Percentiles rank a stretch among this genome's conserved stretches.
phyloP scores from a whole-genome alignment of 257 asterid genomes.

The Hygrophila difformis region DNA sequence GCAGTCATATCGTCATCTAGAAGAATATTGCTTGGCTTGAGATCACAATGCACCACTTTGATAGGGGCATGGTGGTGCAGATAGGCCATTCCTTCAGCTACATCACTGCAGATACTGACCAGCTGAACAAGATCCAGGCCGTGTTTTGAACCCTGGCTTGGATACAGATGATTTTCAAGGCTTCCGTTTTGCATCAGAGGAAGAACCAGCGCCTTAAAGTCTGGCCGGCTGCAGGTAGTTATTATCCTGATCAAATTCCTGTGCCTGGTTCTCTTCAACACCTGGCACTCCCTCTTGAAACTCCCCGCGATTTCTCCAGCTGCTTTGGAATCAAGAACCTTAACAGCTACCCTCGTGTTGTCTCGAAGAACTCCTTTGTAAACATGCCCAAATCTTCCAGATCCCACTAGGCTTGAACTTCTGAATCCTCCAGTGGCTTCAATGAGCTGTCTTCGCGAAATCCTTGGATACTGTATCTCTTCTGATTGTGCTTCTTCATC shows the following conservation, averaged over 20 bases:
- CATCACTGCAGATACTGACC: slow-evolving; percentile 61
- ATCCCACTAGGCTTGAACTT: slow-evolving; percentile 47
- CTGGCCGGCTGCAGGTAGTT: slow-evolving; percentile 62
- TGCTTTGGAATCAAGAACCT: slow-evolving; percentile 37
- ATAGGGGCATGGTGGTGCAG: slow-evolving; percentile 69
- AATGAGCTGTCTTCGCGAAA: slow-evolving; percentile 49
- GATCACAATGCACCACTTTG: slow-evolving; percentile 70
- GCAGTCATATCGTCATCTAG: slow-evolving; percentile 67
- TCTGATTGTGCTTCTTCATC: slow-evolving; percentile 24
- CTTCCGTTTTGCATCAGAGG: slow-evolving; percentile 78
- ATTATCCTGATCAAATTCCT: slow-evolving; percentile 66
- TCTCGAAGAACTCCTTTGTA: slow-evolving; percentile 65
- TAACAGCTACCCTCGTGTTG: slow-evolving; percentile 53
- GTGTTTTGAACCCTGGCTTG: slow-evolving; percentile 16
- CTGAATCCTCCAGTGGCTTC: slow-evolving; percentile 73
- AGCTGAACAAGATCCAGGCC: slow-evolving; percentile 34
- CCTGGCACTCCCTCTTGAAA: slow-evolving; percentile 75
- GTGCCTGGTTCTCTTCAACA: slow-evolving; percentile 57
- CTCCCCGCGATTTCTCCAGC: slow-evolving; percentile 32
- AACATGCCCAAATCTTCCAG: slow-evolving; percentile 63
- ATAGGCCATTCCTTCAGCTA: slow-evolving; percentile 74
- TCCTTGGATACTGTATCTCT: slow-evolving; percentile 47
- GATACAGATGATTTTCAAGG: slow-evolving; percentile 63
- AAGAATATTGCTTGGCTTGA: slow-evolving; percentile 82
- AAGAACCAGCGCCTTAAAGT: slow-evolving; percentile 78